Evolutionary conservation across 768 basidiomycete genomes (phyloP).

Genomic region (Suillus spraguei): DNA sequence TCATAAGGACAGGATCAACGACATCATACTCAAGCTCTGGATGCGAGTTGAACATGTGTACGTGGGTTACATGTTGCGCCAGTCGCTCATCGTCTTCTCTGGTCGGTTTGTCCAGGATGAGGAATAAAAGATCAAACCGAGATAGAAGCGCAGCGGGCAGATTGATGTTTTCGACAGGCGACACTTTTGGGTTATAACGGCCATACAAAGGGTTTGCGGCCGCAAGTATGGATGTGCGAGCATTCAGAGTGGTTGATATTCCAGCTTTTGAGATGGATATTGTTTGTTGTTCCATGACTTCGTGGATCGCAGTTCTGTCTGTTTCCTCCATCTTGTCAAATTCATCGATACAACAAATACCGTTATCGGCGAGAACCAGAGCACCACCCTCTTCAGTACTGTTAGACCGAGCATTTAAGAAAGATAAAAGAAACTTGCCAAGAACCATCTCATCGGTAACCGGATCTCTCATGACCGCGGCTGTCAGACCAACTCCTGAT

Average conservation of each 20-base stretch:
- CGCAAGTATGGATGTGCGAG: slow-evolving; percentile 95
- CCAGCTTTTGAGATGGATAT: slow-evolving; percentile 99
- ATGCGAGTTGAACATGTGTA: slow-evolving; percentile 94
- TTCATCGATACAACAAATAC: slow-evolving; percentile 99
- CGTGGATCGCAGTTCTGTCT: slow-evolving; percentile 97
- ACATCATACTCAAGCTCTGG: slow-evolving; percentile 85
- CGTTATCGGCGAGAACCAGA: slow-evolving; percentile 98
- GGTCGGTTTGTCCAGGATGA: slow-evolving; percentile 94
- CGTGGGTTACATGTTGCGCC: slow-evolving; percentile 96
- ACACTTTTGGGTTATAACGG: slow-evolving; percentile 96
- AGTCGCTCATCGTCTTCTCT: slow-evolving; percentile 95
- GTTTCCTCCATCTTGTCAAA: slow-evolving; percentile 99
- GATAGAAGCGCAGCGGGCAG: slow-evolving; percentile 95
- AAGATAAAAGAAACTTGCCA: slow-evolving; percentile 56
- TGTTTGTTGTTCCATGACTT: slow-evolving; percentile 99
- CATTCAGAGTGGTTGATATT: slow-evolving; percentile 97
- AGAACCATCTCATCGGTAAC: slow-evolving; percentile 99
- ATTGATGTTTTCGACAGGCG: slow-evolving; percentile 99
- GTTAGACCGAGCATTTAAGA: slow-evolving; percentile 14
- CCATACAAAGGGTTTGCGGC: slow-evolving; percentile 98
- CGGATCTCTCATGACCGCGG: slow-evolving; percentile 98
- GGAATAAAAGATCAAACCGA: slow-evolving; percentile 94
- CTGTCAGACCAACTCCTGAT: slow-evolving; percentile 97
- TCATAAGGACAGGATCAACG: slow-evolving; percentile 85
- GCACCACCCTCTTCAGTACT: slow-evolving; percentile 88